phyloP scores from a whole-genome alignment of 768 basidiomycete genomes.

The Tricholoma saponaceum region DNA sequence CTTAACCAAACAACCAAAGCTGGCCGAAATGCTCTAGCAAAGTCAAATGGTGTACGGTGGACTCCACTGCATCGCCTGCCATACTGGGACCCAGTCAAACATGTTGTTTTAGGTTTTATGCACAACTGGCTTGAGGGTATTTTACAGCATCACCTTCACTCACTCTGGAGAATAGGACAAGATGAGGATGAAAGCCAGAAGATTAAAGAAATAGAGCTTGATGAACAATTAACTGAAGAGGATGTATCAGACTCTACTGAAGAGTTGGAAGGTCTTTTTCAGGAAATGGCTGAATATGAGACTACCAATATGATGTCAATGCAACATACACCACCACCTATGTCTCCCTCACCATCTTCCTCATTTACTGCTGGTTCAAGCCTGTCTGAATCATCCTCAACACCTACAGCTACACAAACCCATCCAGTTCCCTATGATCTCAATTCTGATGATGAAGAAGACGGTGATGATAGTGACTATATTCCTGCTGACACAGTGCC shows the following conservation, averaged over 20 bases:
- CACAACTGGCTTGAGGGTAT: conserved; percentile 25
- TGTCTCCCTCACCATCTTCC: background rate
- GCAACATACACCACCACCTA: background rate
- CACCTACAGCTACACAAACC: background rate
- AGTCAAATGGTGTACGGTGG: conserved; percentile 22
- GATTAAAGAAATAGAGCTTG: conserved; percentile 6
- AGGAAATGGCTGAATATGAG: conserved; percentile 9
- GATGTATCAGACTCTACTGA: conserved; percentile 14
- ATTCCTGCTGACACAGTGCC: background rate
- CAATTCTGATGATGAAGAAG: conserved; percentile 7
- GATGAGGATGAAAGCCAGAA: conserved; percentile 5
- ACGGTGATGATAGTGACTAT: conserved; percentile 5
- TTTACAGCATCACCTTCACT: conserved; percentile 18
- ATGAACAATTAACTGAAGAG: conserved; percentile 14
- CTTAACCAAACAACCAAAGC: conserved; percentile 9
- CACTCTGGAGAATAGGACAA: conserved; percentile 16
- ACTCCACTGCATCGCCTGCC: conserved; percentile 21
- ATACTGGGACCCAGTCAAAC: conserved; percentile 26
- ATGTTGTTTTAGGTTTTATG: conserved; percentile 25
- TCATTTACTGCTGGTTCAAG: background rate
- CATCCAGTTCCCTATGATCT: background rate
- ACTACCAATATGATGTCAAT: background rate
- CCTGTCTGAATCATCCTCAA: background rate
- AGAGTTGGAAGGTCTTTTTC: conserved; percentile 6
- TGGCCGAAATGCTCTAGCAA: conserved; percentile 4